Conservation (phyloP, 2,329 filamentous ascomycete genomes). For the Biscogniauxia mediterranea region DNA sequence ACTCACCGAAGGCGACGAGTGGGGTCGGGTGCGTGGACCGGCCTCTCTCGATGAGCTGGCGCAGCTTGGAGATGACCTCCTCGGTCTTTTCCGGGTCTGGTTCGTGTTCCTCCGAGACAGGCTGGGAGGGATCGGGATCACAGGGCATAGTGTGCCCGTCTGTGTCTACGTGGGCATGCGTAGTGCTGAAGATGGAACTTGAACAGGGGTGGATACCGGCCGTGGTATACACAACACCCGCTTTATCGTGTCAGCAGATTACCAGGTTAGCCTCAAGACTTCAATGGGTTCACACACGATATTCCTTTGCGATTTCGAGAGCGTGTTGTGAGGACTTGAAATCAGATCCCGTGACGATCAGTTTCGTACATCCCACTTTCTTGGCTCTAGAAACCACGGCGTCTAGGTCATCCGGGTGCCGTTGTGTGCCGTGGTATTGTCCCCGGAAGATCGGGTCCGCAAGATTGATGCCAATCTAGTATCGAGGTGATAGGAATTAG, state of each 20-base stretch:
- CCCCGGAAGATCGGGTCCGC: constrained; percentile 89
- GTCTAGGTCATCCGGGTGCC: constrained; percentile 70
- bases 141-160: constrained; percentile 50
- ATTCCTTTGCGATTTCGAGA: constrained; percentile 67
- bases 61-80: constrained; percentile 58
- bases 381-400: constrained; percentile 77
- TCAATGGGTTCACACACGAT: constrained; percentile 55
- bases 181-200: constrained; percentile 71
- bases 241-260: constrained; percentile 39
- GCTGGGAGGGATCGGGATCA: constrained; percentile 50
- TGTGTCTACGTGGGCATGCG: constrained; percentile 41
- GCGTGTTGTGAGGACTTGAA: constrained; percentile 75
- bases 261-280: not conserved
- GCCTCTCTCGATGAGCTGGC: constrained; percentile 59
- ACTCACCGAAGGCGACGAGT: constrained; percentile 85
- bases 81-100: constrained; percentile 45
- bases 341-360: constrained; percentile 92
- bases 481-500: not conserved
- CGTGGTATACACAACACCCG: constrained; percentile 81
- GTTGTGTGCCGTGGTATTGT: constrained; percentile 74
- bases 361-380: constrained; percentile 78
- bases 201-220: constrained; percentile 93
- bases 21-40: constrained; percentile 41
- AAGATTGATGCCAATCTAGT: constrained; percentile 87
- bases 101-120: constrained; percentile 47